phyloP scores from a whole-genome alignment of 176 grass and related monocot genomes.

The Areca catechu region DNA sequence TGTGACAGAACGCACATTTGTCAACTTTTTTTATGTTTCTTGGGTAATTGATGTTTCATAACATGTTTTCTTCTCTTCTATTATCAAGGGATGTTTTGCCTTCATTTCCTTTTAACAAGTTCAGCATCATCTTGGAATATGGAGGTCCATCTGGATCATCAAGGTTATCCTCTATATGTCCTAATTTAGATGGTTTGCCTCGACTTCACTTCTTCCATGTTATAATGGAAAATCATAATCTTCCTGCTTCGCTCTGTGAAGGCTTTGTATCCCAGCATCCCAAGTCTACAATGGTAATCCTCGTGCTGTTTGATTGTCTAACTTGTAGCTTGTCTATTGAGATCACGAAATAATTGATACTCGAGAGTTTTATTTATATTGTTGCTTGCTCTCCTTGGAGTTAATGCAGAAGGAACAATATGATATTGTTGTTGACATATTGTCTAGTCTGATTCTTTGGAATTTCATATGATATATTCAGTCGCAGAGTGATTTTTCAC shows the following conservation, averaged over 20 bases:
- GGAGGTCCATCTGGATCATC: constrained; percentile 60
- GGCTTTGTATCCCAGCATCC: constrained; percentile 29
- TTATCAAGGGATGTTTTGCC: constrained; percentile 45
- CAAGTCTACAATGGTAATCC: constrained; percentile 35
- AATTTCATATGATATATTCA: no score
- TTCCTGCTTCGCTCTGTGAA: constrained; percentile 34
- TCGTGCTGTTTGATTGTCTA: not conserved
- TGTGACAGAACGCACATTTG: not conserved
- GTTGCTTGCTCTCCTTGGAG: no score
- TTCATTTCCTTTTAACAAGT: constrained; percentile 53
- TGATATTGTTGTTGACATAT: no score
- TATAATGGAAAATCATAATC: constrained; percentile 28
- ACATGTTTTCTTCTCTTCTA: constrained; percentile 15
- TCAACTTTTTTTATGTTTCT: not conserved
- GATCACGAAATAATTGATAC: not conserved
- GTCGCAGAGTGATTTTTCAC: no score
- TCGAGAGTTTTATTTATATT: no score
- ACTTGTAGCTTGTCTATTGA: not conserved
- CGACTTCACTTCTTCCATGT: constrained; percentile 62
- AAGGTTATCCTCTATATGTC: constrained; percentile 39
- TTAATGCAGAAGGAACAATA: no score
- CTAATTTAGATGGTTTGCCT: constrained; percentile 53
- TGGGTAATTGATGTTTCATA: constrained; percentile 7
- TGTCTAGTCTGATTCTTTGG: no score
- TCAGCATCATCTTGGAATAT: constrained; percentile 58